Evolutionary conservation across 192 early-diverging fungal genomes (phyloP), one percentile per base, ranked within the genome.

Genomic region (Coemansia sp.): DNA sequence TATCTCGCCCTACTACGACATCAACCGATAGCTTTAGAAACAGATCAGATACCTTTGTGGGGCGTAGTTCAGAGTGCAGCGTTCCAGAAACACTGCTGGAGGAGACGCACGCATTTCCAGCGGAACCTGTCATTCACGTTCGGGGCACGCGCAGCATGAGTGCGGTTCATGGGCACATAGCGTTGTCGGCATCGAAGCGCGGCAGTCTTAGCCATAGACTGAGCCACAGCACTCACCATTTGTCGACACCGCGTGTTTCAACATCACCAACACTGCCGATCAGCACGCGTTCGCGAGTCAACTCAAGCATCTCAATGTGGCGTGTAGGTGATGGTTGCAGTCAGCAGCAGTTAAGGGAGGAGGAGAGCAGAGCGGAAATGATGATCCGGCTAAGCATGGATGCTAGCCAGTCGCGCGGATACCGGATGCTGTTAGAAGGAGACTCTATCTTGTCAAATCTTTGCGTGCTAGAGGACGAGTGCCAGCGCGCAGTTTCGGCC

Each of bases 311-410:
- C 33, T 71, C 68, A 34, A 44, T 73, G n/a, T 70, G 67, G 21
- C 56, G 72, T 11, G 42, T 17, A 46, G 45, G 34, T n/a, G n/a
- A 33, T 62, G 62, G 19, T 31, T 41, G 48, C 27, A 51, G 64
- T 50, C 67, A 40, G 54, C 64, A 37, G 31, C 27, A 62, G 62
- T 46, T 42, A 57, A 50, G 54, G 41, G 37, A 45, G 37, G 62
- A 39, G 48, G 59, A 42, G 44, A 64, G 59, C 48, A 71, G 57
- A 21, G 62, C 63, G 3, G 79, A 81, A 56, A 64, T 81, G 70
- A 81, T 68, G 6, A 81, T 81, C 41, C 66, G 79, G 34, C 70
- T 81, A 41, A 81, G 79, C 70, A 54, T 81, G 44, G 79, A 81
- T 44, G 79, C 79, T 46, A 81, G 70, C 64, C 79, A 68, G 70